Conservation (phyloP, 768 basidiomycete genomes). For the Trametes maxima region DNA sequence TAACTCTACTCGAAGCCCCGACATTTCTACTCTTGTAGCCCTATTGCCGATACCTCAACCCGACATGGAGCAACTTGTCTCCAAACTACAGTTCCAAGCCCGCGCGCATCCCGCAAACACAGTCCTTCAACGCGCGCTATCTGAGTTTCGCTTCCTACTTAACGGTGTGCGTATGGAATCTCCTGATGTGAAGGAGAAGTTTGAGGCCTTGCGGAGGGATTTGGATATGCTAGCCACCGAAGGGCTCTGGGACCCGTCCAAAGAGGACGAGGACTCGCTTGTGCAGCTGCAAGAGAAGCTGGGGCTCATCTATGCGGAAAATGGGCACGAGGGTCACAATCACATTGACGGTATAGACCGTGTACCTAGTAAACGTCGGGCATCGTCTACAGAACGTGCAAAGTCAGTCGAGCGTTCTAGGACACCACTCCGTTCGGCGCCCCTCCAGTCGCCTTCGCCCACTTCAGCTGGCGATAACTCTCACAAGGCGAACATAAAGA, state of each 20-base stretch:
- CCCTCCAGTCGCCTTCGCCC: background rate
- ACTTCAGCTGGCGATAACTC: background rate
- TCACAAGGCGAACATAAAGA: background rate
- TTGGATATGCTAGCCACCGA: constrained; percentile 15
- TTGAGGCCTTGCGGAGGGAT: constrained; percentile 12
- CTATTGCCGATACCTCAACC: background rate
- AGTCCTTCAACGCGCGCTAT: constrained; percentile 11
- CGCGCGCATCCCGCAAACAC: constrained; percentile 14
- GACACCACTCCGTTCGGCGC: background rate
- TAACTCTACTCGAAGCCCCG: too few species aligned
- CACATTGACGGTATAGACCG: constrained; percentile 8
- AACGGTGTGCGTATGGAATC: constrained; percentile 8
- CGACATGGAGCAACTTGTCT: constrained; percentile 14
- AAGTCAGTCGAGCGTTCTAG: background rate
- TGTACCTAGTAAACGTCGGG: background rate
- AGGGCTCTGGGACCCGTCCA: constrained; percentile 21
- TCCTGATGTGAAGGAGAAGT: constrained; percentile 9
- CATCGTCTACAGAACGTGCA: background rate
- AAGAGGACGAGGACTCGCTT: constrained; percentile 20
- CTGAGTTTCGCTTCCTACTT: constrained; percentile 6
- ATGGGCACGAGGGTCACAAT: constrained; percentile 12
- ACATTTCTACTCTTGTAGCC: background rate
- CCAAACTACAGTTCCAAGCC: constrained; percentile 18
- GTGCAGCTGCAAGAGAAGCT: constrained; percentile 3
- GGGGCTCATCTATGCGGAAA: background rate